Base-by-base conservation (phyloP, 495 filamentous ascomycete species). In the Astrothelium subdiscretum region DNA sequence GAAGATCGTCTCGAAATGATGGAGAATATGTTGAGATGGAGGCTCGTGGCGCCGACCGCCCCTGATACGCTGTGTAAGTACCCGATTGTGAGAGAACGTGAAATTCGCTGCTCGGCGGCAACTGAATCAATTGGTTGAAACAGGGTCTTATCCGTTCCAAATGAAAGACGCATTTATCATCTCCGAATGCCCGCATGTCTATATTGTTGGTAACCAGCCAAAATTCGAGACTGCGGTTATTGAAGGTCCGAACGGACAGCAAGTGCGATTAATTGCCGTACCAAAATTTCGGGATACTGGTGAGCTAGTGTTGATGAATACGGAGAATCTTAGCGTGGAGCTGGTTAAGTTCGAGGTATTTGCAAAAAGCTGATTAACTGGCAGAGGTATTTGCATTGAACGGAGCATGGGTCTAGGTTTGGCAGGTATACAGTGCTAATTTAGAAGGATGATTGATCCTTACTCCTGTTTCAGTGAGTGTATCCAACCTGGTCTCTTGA, bases 141-240 rank as follows among this genome's bases (percentile, higher is more conserved):
- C 64, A 96, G 91, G 91, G 92, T 88, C 87, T 61, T 97, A 97
- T 72, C 94, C 94, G 10, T 97, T 95, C 75, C 89, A 96, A 76
- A 85, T 88, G 40, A 81, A 88, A 54, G 94, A 99, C 69, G 91
- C 87, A 3, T 95, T 96, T 69, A 85, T 97, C 44, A 75, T 90
- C 24, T 81, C 86, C 59, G 76, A 87, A 42, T 96, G 91, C 63
- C 94, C 94, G 1, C 91, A 97, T 64, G 79, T 97, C 51, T 97
- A 88, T 75, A 90, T 97, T 69, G 84, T 89, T 2, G 94, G 94
- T 20, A 92, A 88, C 67, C 92, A 97, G 70, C 86, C 89, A 13
- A 77, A 79, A 60, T 97, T 94, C 72, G 88, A 86, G 63, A 95
- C 87, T 6, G 80, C 79, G 13, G 72, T 89, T 0, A 87, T 97